Base-by-base conservation (phyloP, 2,329 filamentous ascomycete genomes). In the Neopestalotiopsis sp. region DNA sequence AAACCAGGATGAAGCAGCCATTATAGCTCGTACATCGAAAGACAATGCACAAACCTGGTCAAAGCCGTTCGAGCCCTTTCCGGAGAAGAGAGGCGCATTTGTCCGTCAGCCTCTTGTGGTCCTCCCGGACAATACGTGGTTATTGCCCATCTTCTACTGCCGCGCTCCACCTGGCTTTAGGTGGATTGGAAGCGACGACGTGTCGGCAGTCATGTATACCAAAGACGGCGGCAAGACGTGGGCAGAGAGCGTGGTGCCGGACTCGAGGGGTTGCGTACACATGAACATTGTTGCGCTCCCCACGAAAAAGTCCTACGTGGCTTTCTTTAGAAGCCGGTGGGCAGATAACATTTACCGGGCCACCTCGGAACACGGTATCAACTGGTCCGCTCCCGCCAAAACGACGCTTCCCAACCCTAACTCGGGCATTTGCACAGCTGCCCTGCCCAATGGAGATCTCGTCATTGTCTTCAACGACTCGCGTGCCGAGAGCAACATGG, bases 181-280 rank as follows among this genome's bases (percentile, higher is more conserved):
- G 14, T 84, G 83, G 83, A 77, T 83, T 2, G 83, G 83, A 0
- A 83, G 79, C 45, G 80, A 85, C 57, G 83, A 85, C 32, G 78
- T 83, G 0, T 82, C 83, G 0, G 79, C 78, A 0, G 70, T 84
- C 1, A 76, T 81, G 6, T 79, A 79, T 57, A 81, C 80, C 1
- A 66, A 71, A 2, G 81, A 85, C 24, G 71, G 75, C 4, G 83
- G 83, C 2, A 65, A 74, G 28, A 81, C 79, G 0, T 85, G 83
- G 83, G 66, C 62, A 0, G 82, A 84, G 69, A 81, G 71, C 2
- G 71, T 74, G 17, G 76, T 84, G 0, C 78, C 79, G 0, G 76
- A 80, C 0, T 81, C 80, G 7, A 74, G 76, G 1, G 83, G 83
- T 0, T 74, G 77, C 3, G 82, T 85, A 0, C 83, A 85, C 69